Evolutionary conservation across 1,284 basidiomycete genomes (phyloP), one percentile per base, ranked within the genome.

Genomic region (Xerocomus nothofagi): DNA sequence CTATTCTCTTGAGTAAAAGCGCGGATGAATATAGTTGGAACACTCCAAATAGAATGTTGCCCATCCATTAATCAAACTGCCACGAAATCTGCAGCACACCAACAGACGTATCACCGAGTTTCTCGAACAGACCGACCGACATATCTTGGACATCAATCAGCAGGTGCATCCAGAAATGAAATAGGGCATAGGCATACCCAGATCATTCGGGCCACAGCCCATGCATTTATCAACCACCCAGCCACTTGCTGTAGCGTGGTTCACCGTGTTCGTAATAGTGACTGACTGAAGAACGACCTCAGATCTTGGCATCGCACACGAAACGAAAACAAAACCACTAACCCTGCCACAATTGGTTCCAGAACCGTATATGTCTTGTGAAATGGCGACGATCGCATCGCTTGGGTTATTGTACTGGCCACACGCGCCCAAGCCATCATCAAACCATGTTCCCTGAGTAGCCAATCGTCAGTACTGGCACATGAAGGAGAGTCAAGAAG

Each of bases 291-390:
- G 49, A 42, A 8, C 39, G 27, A 38, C 21, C 31, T 50, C 39
- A 57, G 40, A 10, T 3, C n/a, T 15, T 29, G 18, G 11, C 4
- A 33, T 42, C 1, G 10, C 24, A 30, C 23, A 40, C 26, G 14
- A 26, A 20, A n/a, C 33, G 29, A 37, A n/a, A n/a, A n/a, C n/a
- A n/a, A n/a, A n/a, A n/a, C n/a, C 33, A 56, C 72, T 30, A 49
- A 76, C 79, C 68, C 77, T 72, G 53, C 68, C 68, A 54, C 79
- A 81, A 57, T 78, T 73, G 11, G 46, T 55, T 30, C 73, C 77
- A 3, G 53, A 51, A 46, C 73, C 66, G 53, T 79, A 80, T 3
- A 73, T 67, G 0, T 52, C 30, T 31, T 68, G 67, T 10, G 74
- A 66, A 48, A 81, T 76, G 17, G 79, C 79, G 30, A 81, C 68